Conservation (phyloP, 2,329 filamentous ascomycete species). For the Ascochyta pisi region DNA sequence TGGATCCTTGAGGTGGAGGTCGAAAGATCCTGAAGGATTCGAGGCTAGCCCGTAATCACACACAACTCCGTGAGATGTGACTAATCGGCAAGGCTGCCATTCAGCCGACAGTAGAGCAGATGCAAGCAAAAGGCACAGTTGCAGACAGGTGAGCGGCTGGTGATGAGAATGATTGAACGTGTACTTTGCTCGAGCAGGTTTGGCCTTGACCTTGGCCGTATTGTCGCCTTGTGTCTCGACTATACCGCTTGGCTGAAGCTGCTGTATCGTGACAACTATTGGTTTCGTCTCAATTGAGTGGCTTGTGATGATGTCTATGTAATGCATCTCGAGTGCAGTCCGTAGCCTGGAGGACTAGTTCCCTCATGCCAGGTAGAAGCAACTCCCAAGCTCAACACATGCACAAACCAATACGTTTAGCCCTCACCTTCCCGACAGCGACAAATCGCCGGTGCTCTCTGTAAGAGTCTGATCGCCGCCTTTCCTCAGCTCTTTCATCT, state of each 20-base stretch:
- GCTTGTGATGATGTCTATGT: too few relatives aligned
- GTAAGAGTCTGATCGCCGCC: background rate
- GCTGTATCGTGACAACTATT: too few relatives aligned
- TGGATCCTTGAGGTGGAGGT: background rate
- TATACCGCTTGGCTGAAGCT: background rate
- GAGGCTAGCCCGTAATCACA: background rate
- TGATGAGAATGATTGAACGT: background rate
- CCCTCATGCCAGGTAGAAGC: too few relatives aligned
- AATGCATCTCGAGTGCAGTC: too few relatives aligned
- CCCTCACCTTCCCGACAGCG: background rate
- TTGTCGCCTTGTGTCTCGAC: too few relatives aligned
- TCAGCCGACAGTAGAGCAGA: background rate
- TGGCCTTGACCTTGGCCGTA: too few relatives aligned
- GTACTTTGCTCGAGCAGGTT: background rate
- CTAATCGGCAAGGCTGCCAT: background rate
- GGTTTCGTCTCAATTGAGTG: too few relatives aligned
- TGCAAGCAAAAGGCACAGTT: background rate
- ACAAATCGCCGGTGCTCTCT: background rate
- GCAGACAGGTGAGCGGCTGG: background rate
- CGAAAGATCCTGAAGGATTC: conserved; percentile 1
- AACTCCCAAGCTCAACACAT: too few relatives aligned
- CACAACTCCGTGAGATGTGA: background rate
- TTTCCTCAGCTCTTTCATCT: background rate
- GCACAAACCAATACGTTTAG: too few relatives aligned
- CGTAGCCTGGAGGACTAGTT: too few relatives aligned